Evolutionary conservation across 306 rosid genomes (phyloP), one percentile per base, ranked within the genome.

Genomic region (Quercus robur): DNA sequence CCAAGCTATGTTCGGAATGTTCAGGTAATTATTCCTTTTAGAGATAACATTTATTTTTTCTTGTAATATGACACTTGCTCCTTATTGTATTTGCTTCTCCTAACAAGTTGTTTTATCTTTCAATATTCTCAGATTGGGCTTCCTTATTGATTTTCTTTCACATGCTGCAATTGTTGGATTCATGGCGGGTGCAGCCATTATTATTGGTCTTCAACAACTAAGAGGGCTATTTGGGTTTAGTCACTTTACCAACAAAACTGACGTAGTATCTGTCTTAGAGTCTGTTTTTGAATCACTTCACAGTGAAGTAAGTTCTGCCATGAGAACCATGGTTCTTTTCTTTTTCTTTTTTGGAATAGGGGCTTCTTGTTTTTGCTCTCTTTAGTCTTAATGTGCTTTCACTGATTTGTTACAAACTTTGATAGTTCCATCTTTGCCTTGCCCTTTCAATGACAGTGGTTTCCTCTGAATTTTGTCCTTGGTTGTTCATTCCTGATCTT

Each of bases 91-190:
- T 56, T 8, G 12, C 44, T 20, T 31, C 21, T 44, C 20, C 72
- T 67, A 35, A 67, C 25, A 35, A 67, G 26, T 41, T 21, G 20
- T 11, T 55, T n/a, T 14, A 3, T 35, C 57, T 26, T 49, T 3
- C 30, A 18, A 49, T 12, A 31, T 71, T 21, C 74, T 69, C 80
- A 94, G 99, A 85, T 84, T 95, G 88, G 97, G 98, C 2, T 95
- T 95, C 87, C 94, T 95, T 8, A 91, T 94, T 73, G 97, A 94
- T 78, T 94, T 93, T 83, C 92, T 94, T 58, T 94, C 97, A 20
- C 99, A 95, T 87, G 97, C 98, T 51, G 95, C 99, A 31, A 85
- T 91, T 62, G 99, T 95, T 23, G 99, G 99, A 67, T 95, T 95
- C 93, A 91, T 91, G 97, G 98, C 89, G 18, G 99, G 99, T 3